These are phyloP conservation scores for Cetraspora pellucida DNA, from an alignment of 192 early-diverging fungal species.

Conservation along the genomic window DNA sequence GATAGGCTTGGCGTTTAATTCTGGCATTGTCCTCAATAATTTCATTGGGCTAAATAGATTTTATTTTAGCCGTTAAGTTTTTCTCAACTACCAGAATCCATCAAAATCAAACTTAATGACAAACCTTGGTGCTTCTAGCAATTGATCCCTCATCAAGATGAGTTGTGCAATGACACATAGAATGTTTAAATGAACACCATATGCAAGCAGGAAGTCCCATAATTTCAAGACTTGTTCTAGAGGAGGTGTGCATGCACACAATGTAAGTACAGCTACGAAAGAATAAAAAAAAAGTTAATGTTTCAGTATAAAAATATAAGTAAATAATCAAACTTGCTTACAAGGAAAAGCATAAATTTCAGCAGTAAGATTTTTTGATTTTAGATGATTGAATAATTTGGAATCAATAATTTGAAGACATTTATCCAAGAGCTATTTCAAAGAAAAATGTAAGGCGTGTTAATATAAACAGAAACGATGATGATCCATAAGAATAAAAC, in stretches of 20 bases:
- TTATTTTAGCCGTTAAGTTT: background rate
- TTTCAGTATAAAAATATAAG: slow-evolving; percentile 15
- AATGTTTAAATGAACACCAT: slow-evolving; percentile 92
- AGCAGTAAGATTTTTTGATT: slow-evolving; percentile 69
- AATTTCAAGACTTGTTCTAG: slow-evolving; percentile 79
- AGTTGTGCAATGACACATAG: slow-evolving; percentile 87
- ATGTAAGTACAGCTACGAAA: slow-evolving; percentile 78
- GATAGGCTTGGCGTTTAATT: slow-evolving; percentile 62
- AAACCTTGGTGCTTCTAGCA: slow-evolving; percentile 70
- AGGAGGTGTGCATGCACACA: slow-evolving; percentile 88
- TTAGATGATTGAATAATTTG: slow-evolving; percentile 69
- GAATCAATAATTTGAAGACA: slow-evolving; percentile 79
- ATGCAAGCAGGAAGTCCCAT: slow-evolving; percentile 93
- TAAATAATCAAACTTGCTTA: slow-evolving; percentile 44
- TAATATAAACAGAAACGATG: slow-evolving; percentile 22
- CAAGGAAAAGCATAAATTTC: slow-evolving; percentile 89
- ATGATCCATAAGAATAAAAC: background rate
- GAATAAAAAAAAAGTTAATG: background rate
- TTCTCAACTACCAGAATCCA: background rate
- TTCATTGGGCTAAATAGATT: slow-evolving; percentile 63
- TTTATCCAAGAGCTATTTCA: slow-evolving; percentile 72
- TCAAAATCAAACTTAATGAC: background rate
- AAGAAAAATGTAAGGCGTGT: background rate
- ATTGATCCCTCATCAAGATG: slow-evolving; percentile 71
- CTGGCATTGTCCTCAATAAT: slow-evolving; percentile 67